Conservation (phyloP, 306 rosid genomes). For the Aeschynomene evenia region DNA sequence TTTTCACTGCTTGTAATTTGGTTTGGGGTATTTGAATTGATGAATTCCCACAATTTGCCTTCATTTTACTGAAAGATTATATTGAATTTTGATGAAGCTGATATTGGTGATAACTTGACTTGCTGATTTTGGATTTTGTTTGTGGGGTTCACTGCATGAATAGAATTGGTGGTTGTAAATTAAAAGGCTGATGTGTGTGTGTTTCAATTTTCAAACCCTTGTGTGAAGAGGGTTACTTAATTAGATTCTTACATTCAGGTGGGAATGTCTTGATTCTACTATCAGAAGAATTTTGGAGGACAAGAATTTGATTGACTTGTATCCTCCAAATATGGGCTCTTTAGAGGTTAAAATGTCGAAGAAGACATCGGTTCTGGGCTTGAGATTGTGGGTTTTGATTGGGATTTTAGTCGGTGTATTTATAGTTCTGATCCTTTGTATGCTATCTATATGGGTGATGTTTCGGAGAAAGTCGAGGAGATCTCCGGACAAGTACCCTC, state of each 20-base stretch:
- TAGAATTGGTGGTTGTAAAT: slow-evolving; percentile 9
- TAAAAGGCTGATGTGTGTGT: background rate
- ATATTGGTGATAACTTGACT: background rate
- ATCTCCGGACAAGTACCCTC: slow-evolving; percentile 57
- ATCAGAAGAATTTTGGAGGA: slow-evolving; percentile 36
- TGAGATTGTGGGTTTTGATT: slow-evolving; percentile 83
- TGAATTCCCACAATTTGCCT: slow-evolving; percentile 28
- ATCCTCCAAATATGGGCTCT: slow-evolving; percentile 49
- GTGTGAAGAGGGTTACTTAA: slow-evolving; percentile 30
- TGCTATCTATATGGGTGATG: slow-evolving; percentile 73
- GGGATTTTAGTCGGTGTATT: slow-evolving; percentile 76
- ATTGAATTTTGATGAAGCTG: slow-evolving; percentile 18
- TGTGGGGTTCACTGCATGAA: slow-evolving; percentile 6
- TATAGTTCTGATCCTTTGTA: slow-evolving; percentile 72
- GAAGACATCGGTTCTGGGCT: slow-evolving; percentile 66
- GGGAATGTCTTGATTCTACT: slow-evolving; percentile 47
- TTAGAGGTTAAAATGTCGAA: slow-evolving; percentile 65
- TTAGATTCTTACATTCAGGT: slow-evolving; percentile 46
- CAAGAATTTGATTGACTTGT: slow-evolving; percentile 33
- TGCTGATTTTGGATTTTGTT: slow-evolving; percentile 1
- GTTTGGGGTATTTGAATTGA: slow-evolving; percentile 6
- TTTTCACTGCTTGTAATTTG: background rate
- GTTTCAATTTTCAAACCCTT: background rate
- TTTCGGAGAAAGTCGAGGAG: slow-evolving; percentile 75
- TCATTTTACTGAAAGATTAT: slow-evolving; percentile 1